phyloP scores from a whole-genome alignment of 805 yeast genomes.

The Torulaspora maleeae region DNA sequence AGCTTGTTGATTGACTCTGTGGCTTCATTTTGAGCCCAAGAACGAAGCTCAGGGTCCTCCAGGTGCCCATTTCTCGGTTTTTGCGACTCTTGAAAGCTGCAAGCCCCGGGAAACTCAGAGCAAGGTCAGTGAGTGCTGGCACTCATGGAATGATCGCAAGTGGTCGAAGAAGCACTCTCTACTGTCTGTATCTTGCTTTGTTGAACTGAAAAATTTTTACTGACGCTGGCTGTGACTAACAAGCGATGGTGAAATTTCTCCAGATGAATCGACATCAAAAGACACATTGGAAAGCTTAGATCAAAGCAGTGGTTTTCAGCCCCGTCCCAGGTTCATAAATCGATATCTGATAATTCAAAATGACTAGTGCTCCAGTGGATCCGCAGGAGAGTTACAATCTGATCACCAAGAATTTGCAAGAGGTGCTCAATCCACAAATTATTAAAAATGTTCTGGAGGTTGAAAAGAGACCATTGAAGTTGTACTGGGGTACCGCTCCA shows the following conservation, averaged over 20 bases:
- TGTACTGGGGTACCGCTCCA: constrained; percentile 99
- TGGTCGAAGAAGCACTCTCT: too few relatives aligned
- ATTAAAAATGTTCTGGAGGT: constrained; percentile 77
- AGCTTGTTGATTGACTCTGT: background rate
- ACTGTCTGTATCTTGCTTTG: background rate
- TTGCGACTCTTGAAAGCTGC: too few relatives aligned
- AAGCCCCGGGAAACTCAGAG: too few relatives aligned
- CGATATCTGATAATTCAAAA: constrained; percentile 1
- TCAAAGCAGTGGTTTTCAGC: background rate
- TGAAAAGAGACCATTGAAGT: constrained; percentile 72
- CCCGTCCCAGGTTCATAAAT: background rate
- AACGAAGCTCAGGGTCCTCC: too few relatives aligned
- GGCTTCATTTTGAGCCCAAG: too few relatives aligned
- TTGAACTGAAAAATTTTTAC: background rate
- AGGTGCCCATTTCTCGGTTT: too few relatives aligned
- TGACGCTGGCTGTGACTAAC: background rate
- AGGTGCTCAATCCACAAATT: constrained; percentile 82
- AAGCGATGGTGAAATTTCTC: constrained; percentile 4
- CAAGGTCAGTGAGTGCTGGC: too few relatives aligned
- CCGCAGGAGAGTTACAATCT: constrained; percentile 65
- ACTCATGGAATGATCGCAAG: too few relatives aligned
- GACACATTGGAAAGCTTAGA: background rate
- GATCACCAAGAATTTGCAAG: constrained; percentile 85
- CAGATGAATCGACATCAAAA: background rate
- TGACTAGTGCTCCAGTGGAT: constrained; percentile 31